Evolutionary conservation across 2,329 filamentous ascomycete genomes (phyloP).

Genomic region (Penicillium vulpinum): DNA sequence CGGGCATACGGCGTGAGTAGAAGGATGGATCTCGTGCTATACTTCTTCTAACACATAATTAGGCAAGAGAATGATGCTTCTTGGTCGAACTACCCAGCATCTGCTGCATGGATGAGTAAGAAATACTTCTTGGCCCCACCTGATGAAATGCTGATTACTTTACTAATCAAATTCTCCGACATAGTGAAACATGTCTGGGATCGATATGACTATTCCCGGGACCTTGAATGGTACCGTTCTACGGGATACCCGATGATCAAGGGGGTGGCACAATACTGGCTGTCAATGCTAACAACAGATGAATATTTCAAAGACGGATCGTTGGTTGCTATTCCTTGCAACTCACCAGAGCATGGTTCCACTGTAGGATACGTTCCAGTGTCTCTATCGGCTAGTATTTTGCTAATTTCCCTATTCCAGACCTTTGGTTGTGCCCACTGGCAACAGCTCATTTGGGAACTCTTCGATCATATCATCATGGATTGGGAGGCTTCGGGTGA

Average conservation of each 20-base stretch:
- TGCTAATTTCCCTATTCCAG: not conserved
- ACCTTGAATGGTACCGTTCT: constrained; percentile 47
- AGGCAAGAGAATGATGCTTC: not conserved
- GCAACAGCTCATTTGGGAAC: not conserved
- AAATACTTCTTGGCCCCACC: not conserved
- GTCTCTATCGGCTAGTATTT: not conserved
- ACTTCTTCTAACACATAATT: not conserved
- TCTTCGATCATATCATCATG: not conserved
- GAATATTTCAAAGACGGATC: constrained; percentile 35
- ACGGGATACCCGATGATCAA: constrained; percentile 57
- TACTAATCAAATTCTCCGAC: not conserved
- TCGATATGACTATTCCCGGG: constrained; percentile 50
- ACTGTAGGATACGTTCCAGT: not conserved
- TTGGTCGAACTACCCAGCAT: not conserved
- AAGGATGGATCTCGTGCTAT: not conserved
- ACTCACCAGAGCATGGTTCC: not conserved
- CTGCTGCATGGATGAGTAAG: not conserved
- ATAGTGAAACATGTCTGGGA: not conserved
- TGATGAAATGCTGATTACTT: not conserved
- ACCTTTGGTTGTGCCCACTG: not conserved
- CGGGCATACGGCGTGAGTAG: not conserved
- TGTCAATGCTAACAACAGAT: constrained; percentile 55
- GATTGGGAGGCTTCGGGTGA: not conserved
- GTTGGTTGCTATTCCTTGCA: not conserved
- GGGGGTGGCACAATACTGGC: constrained; percentile 57